Evolutionary conservation across 441 rosid species (phyloP).

Genomic region (Euphorbia celastroides): DNA sequence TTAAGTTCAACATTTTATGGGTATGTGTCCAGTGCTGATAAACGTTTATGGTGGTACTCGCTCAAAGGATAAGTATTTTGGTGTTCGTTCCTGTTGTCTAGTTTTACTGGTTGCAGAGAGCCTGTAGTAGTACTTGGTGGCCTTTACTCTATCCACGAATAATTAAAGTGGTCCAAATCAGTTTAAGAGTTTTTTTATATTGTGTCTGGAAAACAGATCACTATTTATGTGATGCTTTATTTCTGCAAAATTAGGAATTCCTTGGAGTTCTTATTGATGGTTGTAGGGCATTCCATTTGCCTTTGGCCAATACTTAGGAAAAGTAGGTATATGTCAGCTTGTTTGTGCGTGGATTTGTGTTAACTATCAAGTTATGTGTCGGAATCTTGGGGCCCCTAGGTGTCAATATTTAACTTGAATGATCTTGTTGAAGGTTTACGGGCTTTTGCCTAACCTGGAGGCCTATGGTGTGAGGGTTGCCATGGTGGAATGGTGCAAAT

Average conservation of each 20-base stretch:
- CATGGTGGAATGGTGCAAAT: constrained; percentile 68
- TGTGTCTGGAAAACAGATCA: not conserved
- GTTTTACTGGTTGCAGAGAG: not conserved
- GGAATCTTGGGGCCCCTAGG: constrained; percentile 39
- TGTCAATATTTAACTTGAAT: constrained; percentile 47
- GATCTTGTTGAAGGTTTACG: constrained; percentile 86
- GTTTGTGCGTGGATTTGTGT: constrained; percentile 21
- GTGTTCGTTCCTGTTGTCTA: not conserved
- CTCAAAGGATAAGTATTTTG: not conserved
- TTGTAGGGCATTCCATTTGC: constrained; percentile 10
- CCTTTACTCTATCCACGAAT: not conserved
- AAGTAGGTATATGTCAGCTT: constrained; percentile 20
- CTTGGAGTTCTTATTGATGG: constrained; percentile 6
- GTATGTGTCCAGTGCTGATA: not conserved
- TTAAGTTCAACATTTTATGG: too few relatives aligned
- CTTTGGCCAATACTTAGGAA: constrained; percentile 9
- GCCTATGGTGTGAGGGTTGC: constrained; percentile 71
- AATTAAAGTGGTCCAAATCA: not conserved
- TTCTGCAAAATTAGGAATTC: not conserved
- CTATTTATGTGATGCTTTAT: not conserved
- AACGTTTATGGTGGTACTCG: not conserved
- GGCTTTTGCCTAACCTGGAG: constrained; percentile 58
- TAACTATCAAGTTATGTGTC: constrained; percentile 29
- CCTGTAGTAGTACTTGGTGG: not conserved
- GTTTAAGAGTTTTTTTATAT: not conserved